These are phyloP conservation scores for Neospermospora avenae DNA, from an alignment of 2,329 filamentous ascomycete genomes.

Conservation along the genomic window DNA sequence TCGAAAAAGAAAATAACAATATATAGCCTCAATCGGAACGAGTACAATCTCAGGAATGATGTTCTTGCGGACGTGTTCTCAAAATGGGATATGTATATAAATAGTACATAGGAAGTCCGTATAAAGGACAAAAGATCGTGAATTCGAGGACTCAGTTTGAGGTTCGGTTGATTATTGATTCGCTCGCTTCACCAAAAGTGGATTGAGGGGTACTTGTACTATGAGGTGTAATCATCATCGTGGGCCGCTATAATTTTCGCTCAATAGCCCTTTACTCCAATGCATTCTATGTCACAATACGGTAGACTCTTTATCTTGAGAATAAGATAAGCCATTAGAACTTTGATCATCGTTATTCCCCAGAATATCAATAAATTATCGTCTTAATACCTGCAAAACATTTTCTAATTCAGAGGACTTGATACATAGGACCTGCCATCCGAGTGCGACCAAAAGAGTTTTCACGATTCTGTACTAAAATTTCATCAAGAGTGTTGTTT, in stretches of 20 bases:
- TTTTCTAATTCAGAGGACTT: too few relatives aligned
- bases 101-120: neutral
- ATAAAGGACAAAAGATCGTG: neutral
- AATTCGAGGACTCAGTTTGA: neutral
- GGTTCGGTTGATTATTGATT: neutral
- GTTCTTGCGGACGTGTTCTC: neutral
- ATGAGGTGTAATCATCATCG: neutral
- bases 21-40: neutral
- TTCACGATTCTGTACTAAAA: too few relatives aligned
- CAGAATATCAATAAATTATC: too few relatives aligned
- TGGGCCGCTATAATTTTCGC: neutral
- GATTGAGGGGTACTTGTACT: constrained; percentile 1
- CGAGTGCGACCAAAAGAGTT: too few relatives aligned
- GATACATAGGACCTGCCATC: too few relatives aligned
- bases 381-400: too few relatives aligned
- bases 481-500: neutral
- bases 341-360: too few relatives aligned
- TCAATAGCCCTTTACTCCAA: neutral
- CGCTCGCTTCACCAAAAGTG: neutral
- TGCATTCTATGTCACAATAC: too few relatives aligned
- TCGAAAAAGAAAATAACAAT: too few relatives aligned
- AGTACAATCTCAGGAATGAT: neutral
- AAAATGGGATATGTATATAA: neutral
- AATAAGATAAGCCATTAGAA: too few relatives aligned
- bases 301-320: too few relatives aligned